Percentiles rank a stretch among this genome's conserved stretches.
Conservation (phyloP, 164 flowering plant species). For the Malania oleifera region DNA sequence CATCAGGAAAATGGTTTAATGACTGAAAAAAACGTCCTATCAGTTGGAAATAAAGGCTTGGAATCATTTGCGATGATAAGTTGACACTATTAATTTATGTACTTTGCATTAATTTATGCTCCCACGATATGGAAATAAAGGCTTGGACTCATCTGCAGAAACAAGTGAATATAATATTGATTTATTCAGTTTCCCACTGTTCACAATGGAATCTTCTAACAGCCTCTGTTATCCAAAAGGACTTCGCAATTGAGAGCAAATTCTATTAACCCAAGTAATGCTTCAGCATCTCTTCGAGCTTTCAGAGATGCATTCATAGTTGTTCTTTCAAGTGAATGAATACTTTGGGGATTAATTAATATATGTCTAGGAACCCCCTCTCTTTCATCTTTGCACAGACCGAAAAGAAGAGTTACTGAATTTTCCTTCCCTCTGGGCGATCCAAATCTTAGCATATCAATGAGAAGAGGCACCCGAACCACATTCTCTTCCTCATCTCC, state of each 20-base stretch:
- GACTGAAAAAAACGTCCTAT: no score
- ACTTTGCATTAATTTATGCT: no score
- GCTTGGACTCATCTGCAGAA: conserved; percentile 1
- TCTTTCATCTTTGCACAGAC: conserved; percentile 64
- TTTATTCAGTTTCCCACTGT: conserved; percentile 5
- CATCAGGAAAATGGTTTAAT: no score
- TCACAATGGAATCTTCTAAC: not conserved
- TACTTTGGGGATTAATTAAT: conserved; percentile 48
- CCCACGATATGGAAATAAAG: no score
- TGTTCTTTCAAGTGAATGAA: conserved; percentile 56
- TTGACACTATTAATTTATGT: no score
- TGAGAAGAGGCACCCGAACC: conserved; percentile 40
- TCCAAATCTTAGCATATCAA: conserved; percentile 61
- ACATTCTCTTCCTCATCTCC: conserved; percentile 38
- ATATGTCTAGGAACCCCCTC: conserved; percentile 47
- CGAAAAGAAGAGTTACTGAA: conserved; percentile 50
- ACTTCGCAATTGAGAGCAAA: conserved; percentile 38
- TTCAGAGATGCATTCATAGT: conserved; percentile 48
- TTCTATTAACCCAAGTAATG: conserved; percentile 61
- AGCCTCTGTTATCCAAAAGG: conserved; percentile 16
- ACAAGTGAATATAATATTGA: conserved; percentile 1
- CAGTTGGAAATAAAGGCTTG: no score
- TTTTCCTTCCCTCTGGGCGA: conserved; percentile 71
- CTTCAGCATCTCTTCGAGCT: conserved; percentile 64
- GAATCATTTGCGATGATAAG: no score